phyloP scores from a whole-genome alignment of 1,284 basidiomycete species.

The Sporisorium iseilematis-ciliati region DNA sequence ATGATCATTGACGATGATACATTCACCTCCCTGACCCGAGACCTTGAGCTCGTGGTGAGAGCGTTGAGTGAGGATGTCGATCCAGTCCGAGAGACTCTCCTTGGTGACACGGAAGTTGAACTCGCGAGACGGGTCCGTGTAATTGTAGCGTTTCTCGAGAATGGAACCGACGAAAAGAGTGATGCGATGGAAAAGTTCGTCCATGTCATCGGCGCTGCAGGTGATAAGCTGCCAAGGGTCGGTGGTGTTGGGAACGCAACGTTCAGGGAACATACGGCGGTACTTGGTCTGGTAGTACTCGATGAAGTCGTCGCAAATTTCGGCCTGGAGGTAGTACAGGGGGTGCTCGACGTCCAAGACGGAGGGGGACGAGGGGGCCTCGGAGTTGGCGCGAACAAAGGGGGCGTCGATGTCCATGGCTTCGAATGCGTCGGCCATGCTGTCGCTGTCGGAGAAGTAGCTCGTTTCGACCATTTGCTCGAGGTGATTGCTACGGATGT shows the following conservation, averaged over 20 bases:
- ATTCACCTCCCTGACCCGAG: neutral
- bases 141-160: neutral
- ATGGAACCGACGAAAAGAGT: constrained; percentile 4
- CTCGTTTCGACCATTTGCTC: neutral
- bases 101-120: neutral
- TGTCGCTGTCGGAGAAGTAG: constrained; percentile 1
- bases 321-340: too few relatives aligned
- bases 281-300: neutral
- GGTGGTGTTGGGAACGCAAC: neutral
- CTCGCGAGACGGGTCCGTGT: neutral
- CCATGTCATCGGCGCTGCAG: neutral
- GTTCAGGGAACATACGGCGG: neutral
- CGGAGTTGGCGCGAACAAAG: too few relatives aligned
- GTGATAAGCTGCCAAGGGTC: constrained; percentile 8
- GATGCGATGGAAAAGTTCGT: constrained; percentile 21
- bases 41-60: neutral
- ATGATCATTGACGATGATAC: neutral
- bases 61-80: constrained; percentile 1
- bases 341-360: too few relatives aligned
- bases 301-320: neutral
- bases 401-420: neutral
- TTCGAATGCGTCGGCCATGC: neutral
- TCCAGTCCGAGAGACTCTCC: neutral
- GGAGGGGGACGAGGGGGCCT: too few relatives aligned
- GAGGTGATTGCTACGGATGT: neutral